Conservation (phyloP, 495 filamentous ascomycete species). For the Umbilicaria muhlenbergii region DNA sequence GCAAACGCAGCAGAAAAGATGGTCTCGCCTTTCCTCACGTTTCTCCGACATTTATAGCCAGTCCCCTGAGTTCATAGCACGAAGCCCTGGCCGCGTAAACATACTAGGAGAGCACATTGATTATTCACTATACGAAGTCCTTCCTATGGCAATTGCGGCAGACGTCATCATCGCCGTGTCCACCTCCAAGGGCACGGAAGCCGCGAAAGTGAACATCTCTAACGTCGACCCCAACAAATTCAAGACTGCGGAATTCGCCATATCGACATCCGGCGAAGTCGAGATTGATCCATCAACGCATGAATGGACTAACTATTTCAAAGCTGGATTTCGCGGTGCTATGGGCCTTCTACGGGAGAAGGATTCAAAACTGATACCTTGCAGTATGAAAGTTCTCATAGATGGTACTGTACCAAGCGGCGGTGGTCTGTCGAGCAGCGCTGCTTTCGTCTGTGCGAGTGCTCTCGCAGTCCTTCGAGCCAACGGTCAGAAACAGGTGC, state of each 20-base stretch:
- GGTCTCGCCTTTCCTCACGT: conserved; percentile 50
- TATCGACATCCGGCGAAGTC: conserved; percentile 49
- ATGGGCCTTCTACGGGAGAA: conserved; percentile 62
- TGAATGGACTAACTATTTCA: conserved; percentile 99
- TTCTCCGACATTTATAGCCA: conserved; percentile 62
- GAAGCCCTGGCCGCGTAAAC: conserved; percentile 89
- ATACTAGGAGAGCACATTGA: conserved; percentile 99
- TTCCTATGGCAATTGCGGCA: conserved; percentile 87
- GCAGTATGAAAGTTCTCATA: conserved; percentile 74
- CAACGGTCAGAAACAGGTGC: conserved; percentile 62
- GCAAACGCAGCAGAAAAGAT: conserved; percentile 42
- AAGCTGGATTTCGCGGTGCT: conserved; percentile 71
- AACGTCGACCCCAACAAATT: conserved; percentile 71
- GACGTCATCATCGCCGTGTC: conserved; percentile 77
- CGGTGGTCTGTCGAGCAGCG: conserved; percentile 83
- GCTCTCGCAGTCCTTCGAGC: conserved; percentile 77
- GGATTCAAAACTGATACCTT: conserved; percentile 41
- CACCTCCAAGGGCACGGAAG: conserved; percentile 12
- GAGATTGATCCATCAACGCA: conserved; percentile 71
- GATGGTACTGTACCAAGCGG: conserved; percentile 87
- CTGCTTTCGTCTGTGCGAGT: conserved; percentile 84
- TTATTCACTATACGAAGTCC: conserved; percentile 89
- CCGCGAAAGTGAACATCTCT: conserved; percentile 45
- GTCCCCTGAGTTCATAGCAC: conserved; percentile 64
- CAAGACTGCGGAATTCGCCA: conserved; percentile 55